Evolutionary conservation across 1,139 yeast genomes (phyloP).

Genomic region (Zygosaccharomyces pseudobailii): DNA sequence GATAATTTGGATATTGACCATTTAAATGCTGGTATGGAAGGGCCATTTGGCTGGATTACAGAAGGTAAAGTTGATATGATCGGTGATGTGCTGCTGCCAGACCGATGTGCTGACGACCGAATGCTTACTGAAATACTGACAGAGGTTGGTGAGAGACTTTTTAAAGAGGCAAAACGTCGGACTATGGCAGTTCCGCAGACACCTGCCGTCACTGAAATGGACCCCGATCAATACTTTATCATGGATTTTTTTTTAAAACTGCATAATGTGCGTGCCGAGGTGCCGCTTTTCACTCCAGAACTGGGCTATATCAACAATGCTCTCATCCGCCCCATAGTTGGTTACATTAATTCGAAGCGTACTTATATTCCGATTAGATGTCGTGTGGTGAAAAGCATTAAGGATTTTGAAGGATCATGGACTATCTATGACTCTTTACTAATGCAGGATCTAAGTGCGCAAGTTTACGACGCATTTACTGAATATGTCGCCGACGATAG

Average conservation of each 20-base stretch:
- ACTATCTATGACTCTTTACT: slow-evolving; percentile 85
- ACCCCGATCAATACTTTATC: slow-evolving; percentile 54
- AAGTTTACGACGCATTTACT: slow-evolving; percentile 87
- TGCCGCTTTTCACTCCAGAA: slow-evolving; percentile 81
- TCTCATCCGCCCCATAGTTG: slow-evolving; percentile 88
- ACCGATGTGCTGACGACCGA: slow-evolving; percentile 23
- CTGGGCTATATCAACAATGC: slow-evolving; percentile 88
- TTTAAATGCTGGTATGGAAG: slow-evolving; percentile 80
- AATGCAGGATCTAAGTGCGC: slow-evolving; percentile 88
- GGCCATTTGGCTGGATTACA: slow-evolving; percentile 97
- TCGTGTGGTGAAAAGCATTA: slow-evolving; percentile 70
- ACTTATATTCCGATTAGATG: slow-evolving; percentile 87
- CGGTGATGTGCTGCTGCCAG: slow-evolving; percentile 58
- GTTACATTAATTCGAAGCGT: slow-evolving; percentile 83
- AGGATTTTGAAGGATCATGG: slow-evolving; percentile 94
- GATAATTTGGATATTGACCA: slow-evolving; percentile 86
- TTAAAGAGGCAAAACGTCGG: slow-evolving; percentile 25
- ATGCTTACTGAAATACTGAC: slow-evolving; percentile 23
- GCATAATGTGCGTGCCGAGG: slow-evolving; percentile 80
- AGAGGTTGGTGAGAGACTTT: slow-evolving; percentile 23
- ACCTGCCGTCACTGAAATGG: slow-evolving; percentile 30
- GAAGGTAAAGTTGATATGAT: slow-evolving; percentile 87
- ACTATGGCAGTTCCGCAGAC: slow-evolving; percentile 16
- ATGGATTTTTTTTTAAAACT: slow-evolving; percentile 74
- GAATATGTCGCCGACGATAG: slow-evolving; percentile 86